These are phyloP conservation scores for Leishmania mexicana DNA, from an alignment of 208 protist genomes.

Conservation along the genomic window DNA sequence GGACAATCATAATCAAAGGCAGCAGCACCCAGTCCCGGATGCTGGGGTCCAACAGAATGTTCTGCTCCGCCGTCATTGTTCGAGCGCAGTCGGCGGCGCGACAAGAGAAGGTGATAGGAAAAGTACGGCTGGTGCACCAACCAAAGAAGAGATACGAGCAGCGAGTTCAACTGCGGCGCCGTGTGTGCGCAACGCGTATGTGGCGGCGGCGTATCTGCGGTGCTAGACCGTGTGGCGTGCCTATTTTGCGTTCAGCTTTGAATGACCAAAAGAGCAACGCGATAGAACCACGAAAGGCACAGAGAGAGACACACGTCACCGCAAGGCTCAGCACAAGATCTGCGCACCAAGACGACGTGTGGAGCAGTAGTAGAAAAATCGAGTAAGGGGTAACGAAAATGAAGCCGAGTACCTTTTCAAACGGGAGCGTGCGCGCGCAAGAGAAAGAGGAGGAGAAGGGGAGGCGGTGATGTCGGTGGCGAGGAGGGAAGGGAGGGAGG, in stretches of 20 bases:
- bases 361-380: neutral
- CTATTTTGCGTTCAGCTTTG: neutral
- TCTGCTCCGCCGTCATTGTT: slow-evolving; percentile 58
- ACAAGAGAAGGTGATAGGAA: neutral
- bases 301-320: neutral
- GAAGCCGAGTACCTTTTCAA: neutral
- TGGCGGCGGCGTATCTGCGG: neutral
- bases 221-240: neutral
- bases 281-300: neutral
- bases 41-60: slow-evolving; percentile 91
- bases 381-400: neutral
- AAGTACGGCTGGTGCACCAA: neutral
- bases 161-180: neutral
- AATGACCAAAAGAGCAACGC: neutral
- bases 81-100: neutral
- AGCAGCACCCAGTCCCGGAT: slow-evolving; percentile 97
- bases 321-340: neutral
- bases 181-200: neutral
- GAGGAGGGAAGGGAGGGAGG: neutral
- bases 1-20: slow-evolving; percentile 94
- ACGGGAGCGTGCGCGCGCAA: neutral
- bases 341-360: neutral
- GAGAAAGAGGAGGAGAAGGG: no score
- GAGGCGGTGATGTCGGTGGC: neutral
- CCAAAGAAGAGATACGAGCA: neutral